A percentile compares a stretch with the other conserved stretches of the same genome.
Evolutionary conservation across 1,139 yeast species (phyloP).

Genomic region (Kodamaea sp.): DNA sequence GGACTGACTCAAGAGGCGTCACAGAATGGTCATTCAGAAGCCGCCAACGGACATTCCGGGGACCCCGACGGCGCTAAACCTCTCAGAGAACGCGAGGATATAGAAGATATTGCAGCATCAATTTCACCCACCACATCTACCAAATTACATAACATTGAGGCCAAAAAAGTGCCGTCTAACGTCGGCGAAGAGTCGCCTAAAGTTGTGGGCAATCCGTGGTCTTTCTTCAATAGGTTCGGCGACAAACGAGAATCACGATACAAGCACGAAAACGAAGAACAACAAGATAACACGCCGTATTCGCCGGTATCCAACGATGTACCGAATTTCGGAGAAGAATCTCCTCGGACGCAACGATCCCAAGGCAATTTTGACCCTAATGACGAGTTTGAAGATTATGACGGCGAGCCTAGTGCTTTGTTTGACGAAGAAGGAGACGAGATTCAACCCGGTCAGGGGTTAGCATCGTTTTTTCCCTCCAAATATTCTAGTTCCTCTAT

Average conservation of each 20-base stretch:
- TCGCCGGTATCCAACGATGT: slow-evolving; percentile 3
- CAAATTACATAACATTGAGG: too few relatives aligned
- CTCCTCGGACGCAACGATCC: neutral
- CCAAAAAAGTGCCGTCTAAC: slow-evolving; percentile 6
- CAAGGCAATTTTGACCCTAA: neutral
- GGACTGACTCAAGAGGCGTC: too few relatives aligned
- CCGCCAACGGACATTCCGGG: too few relatives aligned
- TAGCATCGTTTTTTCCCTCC: slow-evolving; percentile 7
- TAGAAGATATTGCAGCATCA: neutral
- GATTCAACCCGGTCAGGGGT: neutral
- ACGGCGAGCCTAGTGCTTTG: neutral
- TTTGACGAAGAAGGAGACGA: neutral
- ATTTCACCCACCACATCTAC: neutral
- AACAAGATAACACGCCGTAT: slow-evolving; percentile 14
- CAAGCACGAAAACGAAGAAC: slow-evolving; percentile 28
- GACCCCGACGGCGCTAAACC: too few relatives aligned
- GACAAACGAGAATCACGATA: slow-evolving; percentile 32
- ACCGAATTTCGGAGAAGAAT: neutral
- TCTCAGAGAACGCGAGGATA: neutral
- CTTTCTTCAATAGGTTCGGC: slow-evolving; percentile 23
- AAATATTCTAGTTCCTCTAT: slow-evolving; percentile 2
- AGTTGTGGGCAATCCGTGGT: slow-evolving; percentile 30
- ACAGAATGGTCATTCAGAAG: too few relatives aligned
- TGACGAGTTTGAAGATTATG: neutral
- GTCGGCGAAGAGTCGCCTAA: slow-evolving; percentile 19